A percentile compares a stretch with the other conserved stretches of the same genome.
These are phyloP conservation scores for Mediolabrus comicus DNA, from an alignment of 108 stramenopile genomes.

Conservation along the genomic window DNA sequence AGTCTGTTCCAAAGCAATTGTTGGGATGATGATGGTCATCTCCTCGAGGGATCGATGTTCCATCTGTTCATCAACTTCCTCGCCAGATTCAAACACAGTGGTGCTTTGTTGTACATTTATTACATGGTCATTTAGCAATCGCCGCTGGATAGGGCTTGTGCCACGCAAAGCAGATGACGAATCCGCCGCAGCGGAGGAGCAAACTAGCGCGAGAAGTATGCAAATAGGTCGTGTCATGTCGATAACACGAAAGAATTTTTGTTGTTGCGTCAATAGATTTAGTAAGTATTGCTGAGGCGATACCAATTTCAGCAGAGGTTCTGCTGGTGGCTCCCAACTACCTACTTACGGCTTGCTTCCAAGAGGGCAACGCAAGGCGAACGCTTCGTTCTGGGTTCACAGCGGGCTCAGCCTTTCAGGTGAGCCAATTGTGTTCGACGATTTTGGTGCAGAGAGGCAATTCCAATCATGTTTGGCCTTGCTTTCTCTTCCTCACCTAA, in stretches of 20 bases:
- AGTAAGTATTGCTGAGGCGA: too few species aligned
- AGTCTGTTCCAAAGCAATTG: constrained; percentile 29
- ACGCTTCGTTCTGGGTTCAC: background rate
- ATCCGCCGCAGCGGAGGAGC: background rate
- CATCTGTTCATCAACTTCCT: background rate
- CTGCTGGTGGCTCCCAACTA: too few species aligned
- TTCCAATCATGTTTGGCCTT: too few species aligned
- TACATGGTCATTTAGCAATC: background rate
- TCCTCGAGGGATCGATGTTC: background rate
- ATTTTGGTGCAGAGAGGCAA: background rate
- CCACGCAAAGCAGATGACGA: background rate
- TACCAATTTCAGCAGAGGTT: too few species aligned
- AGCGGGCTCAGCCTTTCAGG: too few species aligned
- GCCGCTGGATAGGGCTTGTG: background rate
- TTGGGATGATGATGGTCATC: constrained; percentile 23
- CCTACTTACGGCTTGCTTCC: too few species aligned
- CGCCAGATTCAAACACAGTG: background rate
- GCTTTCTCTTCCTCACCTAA: too few species aligned
- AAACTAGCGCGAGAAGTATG: background rate
- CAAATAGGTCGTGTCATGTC: background rate
- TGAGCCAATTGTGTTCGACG: background rate
- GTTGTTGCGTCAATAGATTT: background rate
- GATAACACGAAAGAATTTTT: background rate
- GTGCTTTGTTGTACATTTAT: background rate
- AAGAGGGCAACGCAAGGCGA: too few species aligned